Conservation (phyloP, 257 asterid genomes). For the Solanum dulcamara region DNA sequence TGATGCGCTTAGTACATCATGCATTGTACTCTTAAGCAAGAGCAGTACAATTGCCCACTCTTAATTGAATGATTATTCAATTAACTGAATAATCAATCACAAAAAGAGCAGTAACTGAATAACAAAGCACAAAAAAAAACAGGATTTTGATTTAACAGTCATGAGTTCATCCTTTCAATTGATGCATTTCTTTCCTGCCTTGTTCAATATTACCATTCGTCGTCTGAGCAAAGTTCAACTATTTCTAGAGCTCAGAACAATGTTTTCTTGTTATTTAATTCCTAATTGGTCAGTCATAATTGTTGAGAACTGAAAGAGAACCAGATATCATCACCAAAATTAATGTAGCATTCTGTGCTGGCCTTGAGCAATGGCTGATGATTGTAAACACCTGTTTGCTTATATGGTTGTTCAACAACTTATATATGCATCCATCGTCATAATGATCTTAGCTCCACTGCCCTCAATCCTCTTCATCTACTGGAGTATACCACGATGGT, state of each 20-base stretch:
- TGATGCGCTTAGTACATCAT: background rate
- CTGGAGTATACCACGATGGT: slow-evolving; percentile 83
- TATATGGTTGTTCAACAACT: background rate
- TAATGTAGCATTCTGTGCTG: background rate
- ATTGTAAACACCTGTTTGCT: background rate
- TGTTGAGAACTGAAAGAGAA: background rate
- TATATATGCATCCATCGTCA: background rate
- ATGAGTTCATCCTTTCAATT: background rate
- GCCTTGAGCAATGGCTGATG: background rate
- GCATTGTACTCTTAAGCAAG: background rate
- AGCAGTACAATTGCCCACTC: background rate
- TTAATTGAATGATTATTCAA: too few species aligned
- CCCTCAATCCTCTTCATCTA: slow-evolving; percentile 78
- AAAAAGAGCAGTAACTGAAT: background rate
- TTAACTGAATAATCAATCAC: background rate
- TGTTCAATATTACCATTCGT: background rate
- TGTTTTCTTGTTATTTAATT: background rate
- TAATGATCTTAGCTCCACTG: slow-evolving; percentile 41
- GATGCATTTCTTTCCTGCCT: background rate
- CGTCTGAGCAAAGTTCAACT: background rate
- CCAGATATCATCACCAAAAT: background rate
- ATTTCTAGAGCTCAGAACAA: background rate
- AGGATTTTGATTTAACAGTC: background rate
- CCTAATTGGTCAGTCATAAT: background rate
- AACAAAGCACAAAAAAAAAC: background rate